Evolutionary conservation across 306 rosid genomes (phyloP).

Genomic region (Quercus parvula): DNA sequence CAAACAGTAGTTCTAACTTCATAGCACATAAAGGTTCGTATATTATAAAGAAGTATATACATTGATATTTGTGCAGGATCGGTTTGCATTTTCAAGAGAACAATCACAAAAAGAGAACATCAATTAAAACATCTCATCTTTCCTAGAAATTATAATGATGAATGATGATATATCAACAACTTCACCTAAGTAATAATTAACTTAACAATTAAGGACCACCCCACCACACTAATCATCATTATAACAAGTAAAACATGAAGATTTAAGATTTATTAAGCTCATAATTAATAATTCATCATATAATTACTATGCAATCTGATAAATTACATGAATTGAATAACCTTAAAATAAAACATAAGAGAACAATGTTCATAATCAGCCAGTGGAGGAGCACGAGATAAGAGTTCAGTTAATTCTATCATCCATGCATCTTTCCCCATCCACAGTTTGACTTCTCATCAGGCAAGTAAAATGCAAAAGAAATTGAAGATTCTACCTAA

Average conservation of each 20-base stretch:
- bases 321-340: not conserved
- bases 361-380: not conserved
- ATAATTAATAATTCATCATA: not conserved
- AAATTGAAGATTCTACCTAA: conserved; percentile 22
- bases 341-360: not conserved
- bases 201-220: not conserved
- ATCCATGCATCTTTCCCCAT: not conserved
- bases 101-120: conserved; percentile 18
- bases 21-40: not conserved
- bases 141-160: not conserved
- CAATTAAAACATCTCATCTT: not conserved
- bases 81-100: conserved; percentile 29
- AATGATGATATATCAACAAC: conserved; percentile 4
- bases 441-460: not conserved
- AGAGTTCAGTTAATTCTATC: not conserved
- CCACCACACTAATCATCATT: not conserved
- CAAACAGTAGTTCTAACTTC: not conserved
- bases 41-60: not conserved
- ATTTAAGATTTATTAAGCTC: not conserved
- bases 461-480: not conserved
- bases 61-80: not conserved
- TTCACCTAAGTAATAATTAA: not conserved
- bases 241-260: not conserved
- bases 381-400: not conserved
- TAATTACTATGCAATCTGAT: not conserved